These are phyloP conservation scores for Zymoseptoria crescenta DNA, from an alignment of 2,329 filamentous ascomycete species.

Conservation along the genomic window DNA sequence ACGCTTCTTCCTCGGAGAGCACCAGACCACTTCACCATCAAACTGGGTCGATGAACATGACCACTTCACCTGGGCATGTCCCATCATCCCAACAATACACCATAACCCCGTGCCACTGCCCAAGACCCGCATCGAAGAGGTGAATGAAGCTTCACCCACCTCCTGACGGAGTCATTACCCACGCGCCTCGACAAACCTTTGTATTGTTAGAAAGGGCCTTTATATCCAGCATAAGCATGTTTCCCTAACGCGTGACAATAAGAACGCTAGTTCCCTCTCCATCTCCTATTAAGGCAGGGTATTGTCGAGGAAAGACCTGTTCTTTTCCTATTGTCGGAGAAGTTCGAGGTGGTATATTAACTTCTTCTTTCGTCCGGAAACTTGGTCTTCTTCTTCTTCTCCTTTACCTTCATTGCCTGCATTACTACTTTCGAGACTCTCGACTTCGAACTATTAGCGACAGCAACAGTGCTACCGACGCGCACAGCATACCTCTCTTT, in stretches of 20 bases:
- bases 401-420: not conserved
- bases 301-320: not conserved
- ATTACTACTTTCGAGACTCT: not conserved
- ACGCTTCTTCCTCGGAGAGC: no score
- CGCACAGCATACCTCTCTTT: not conserved
- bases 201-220: not conserved
- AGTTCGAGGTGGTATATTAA: not conserved
- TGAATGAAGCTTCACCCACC: not conserved
- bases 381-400: not conserved
- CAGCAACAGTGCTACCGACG: not conserved
- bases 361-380: not conserved
- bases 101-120: not conserved
- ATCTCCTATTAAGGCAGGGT: not conserved
- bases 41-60: not conserved
- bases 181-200: not conserved
- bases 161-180: not conserved
- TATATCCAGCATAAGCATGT: not conserved
- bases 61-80: not conserved
- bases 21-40: not conserved
- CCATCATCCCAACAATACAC: not conserved
- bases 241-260: not conserved
- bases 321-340: not conserved
- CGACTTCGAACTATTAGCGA: not conserved
- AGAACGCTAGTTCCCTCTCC: not conserved
- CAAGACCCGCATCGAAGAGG: not conserved